These are phyloP conservation scores for Silene conica DNA, from an alignment of 148 eudicot genomes.

Conservation along the genomic window DNA sequence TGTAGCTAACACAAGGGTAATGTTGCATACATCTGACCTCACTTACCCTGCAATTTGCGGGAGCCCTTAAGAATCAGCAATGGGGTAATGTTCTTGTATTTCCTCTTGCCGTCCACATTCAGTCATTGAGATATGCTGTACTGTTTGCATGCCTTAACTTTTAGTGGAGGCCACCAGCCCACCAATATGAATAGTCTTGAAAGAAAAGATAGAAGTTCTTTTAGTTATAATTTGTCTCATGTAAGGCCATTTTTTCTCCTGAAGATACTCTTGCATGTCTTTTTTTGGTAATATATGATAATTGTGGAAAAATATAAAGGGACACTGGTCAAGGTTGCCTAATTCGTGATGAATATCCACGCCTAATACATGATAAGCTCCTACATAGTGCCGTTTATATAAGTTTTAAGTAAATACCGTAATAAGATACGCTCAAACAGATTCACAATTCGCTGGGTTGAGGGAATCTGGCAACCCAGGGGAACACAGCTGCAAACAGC, in stretches of 20 bases:
- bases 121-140: conserved; percentile 22
- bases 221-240: conserved; percentile 7
- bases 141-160: conserved; percentile 21
- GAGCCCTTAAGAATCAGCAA: no score
- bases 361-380: no score
- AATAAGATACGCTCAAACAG: no score
- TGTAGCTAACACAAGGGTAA: no score
- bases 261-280: neutral
- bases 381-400: no score
- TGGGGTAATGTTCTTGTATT: neutral
- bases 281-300: neutral
- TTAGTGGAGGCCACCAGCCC: conserved; percentile 24
- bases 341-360: no score
- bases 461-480: no score
- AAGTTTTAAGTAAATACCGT: no score
- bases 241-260: neutral
- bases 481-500: neutral
- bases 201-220: conserved; percentile 5
- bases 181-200: conserved; percentile 8
- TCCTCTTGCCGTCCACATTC: conserved; percentile 9
- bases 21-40: no score
- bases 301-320: neutral
- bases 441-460: no score
- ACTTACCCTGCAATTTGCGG: no score
- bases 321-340: no score